These are phyloP conservation scores for Aspergillus ochraceoroseus DNA, from an alignment of 2,329 filamentous ascomycete species.

Conservation along the genomic window DNA sequence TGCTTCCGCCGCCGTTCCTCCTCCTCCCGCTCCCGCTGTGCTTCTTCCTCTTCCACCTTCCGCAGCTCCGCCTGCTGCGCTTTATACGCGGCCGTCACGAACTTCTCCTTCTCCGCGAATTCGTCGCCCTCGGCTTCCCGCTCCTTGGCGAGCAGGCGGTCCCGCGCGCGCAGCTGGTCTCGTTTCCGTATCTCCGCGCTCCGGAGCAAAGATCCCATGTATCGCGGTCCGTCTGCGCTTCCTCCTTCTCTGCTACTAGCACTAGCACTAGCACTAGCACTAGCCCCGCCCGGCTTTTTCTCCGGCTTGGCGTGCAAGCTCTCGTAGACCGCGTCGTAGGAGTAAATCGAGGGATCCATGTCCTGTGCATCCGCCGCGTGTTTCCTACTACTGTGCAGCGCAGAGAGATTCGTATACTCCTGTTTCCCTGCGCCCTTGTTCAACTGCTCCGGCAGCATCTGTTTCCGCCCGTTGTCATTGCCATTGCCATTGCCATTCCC, in stretches of 20 bases:
- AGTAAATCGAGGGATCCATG: conserved; percentile 47
- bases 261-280: too few species aligned
- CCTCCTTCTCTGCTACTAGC: conserved; percentile 19
- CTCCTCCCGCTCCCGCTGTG: conserved; percentile 55
- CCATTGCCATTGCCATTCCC: too few species aligned
- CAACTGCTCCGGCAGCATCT: neutral
- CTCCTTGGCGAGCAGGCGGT: conserved; percentile 57
- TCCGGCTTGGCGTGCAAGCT: conserved; percentile 42
- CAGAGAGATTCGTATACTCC: conserved; percentile 45
- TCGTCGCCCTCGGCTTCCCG: conserved; percentile 62
- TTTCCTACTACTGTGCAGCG: conserved; percentile 44
- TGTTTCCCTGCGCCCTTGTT: conserved; percentile 10
- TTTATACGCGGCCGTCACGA: conserved; percentile 62
- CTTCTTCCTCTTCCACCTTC: conserved; percentile 53
- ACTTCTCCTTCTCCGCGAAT: conserved; percentile 63
- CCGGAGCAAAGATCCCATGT: conserved; percentile 57
- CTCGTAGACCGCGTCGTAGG: conserved; percentile 49
- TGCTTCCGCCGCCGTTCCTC: conserved; percentile 47
- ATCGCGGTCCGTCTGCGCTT: conserved; percentile 46
- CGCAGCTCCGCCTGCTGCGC: conserved; percentile 58
- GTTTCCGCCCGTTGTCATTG: conserved; percentile 16
- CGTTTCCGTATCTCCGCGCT: conserved; percentile 60
- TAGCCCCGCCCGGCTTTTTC: conserved; percentile 24
- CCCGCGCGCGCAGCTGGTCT: conserved; percentile 57
- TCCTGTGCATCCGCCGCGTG: conserved; percentile 43